Conservation (phyloP, 495 filamentous ascomycete genomes). For the Choiromyces venosus region DNA sequence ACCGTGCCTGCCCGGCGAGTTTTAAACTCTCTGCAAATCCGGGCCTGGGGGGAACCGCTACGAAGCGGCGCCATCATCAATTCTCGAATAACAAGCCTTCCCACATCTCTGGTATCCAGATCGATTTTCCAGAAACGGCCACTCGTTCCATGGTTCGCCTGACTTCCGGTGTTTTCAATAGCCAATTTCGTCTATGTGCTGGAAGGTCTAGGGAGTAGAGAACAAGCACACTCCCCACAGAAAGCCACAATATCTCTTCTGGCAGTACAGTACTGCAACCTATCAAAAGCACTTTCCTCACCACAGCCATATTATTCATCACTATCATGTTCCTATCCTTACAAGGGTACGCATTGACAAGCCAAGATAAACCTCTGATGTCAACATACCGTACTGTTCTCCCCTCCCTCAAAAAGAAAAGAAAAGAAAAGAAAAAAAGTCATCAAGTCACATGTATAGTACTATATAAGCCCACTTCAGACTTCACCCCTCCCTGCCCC, state of each 20-base stretch:
- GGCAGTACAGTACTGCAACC: background rate
- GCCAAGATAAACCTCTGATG: background rate
- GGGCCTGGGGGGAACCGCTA: too few species aligned
- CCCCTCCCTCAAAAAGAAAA: too few species aligned
- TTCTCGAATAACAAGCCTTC: background rate
- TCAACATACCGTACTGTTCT: background rate
- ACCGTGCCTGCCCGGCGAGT: background rate
- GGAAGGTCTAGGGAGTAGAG: background rate
- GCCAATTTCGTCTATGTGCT: background rate
- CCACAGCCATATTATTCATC: background rate
- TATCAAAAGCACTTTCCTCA: background rate
- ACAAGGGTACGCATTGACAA: background rate
- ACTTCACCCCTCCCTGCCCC: too few species aligned
- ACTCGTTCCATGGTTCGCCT: background rate
- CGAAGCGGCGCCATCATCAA: background rate
- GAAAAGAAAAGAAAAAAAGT: background rate
- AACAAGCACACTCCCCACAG: background rate
- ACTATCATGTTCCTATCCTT: background rate
- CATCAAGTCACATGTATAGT: background rate
- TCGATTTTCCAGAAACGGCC: background rate
- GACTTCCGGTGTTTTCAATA: background rate
- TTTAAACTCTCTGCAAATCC: background rate
- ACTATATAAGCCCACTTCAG: too few species aligned
- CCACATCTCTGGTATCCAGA: background rate
- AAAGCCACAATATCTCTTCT: background rate